Conservation (phyloP, 345 rosid species). For the Hibiscus mutabilis region DNA sequence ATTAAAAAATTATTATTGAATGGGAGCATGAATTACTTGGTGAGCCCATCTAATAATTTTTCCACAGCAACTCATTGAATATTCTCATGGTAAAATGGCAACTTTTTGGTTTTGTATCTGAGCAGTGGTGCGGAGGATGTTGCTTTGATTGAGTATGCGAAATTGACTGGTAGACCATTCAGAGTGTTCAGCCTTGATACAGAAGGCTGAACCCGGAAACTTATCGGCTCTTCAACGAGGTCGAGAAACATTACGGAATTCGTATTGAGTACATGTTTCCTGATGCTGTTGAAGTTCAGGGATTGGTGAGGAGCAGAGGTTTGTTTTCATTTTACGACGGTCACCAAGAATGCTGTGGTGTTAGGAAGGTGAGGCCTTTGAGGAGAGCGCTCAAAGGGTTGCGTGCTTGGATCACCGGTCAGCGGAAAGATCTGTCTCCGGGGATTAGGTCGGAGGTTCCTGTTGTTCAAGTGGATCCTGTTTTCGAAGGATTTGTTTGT, state of each 20-base stretch:
- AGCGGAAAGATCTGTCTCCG: conserved; percentile 92
- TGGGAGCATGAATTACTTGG: no score
- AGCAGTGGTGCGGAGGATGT: conserved; percentile 98
- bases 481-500: conserved; percentile 78
- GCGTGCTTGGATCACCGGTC: conserved; percentile 96
- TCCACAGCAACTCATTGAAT: no score
- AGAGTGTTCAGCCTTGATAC: conserved; percentile 94
- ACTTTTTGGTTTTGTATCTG: neutral
- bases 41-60: no score
- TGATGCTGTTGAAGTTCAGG: conserved; percentile 90
- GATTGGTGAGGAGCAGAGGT: conserved; percentile 80
- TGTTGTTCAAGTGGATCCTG: no score
- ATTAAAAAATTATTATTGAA: no score
- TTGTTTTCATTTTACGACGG: conserved; percentile 93
- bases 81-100: conserved; percentile 16
- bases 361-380: conserved; percentile 87
- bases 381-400: conserved; percentile 88
- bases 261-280: conserved; percentile 91
- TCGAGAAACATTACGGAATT: conserved; percentile 75
- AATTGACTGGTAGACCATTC: conserved; percentile 43
- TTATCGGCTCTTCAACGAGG: conserved; percentile 52
- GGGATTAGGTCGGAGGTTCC: no score
- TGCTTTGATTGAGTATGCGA: conserved; percentile 55
- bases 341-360: conserved; percentile 96
- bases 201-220: conserved; percentile 83